Percentiles rank a stretch among this genome's conserved stretches.
Conservation (phyloP, 176 grass and related monocot species). For the Ensete glaucum region DNA sequence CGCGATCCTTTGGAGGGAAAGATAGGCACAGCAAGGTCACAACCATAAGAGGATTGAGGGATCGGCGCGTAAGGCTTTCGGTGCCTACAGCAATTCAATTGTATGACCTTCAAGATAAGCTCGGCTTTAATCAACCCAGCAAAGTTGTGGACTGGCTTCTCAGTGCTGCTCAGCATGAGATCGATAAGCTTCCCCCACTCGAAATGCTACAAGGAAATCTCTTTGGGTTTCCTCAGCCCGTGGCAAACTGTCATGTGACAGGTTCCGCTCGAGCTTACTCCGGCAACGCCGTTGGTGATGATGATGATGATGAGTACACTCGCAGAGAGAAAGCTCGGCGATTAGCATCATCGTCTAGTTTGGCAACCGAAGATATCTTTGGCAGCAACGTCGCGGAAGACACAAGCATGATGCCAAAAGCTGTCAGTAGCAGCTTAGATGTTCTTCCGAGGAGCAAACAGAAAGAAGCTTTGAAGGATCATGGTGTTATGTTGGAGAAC, state of each 20-base stretch:
- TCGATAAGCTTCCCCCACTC: conserved; percentile 88
- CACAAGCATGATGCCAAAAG: no score
- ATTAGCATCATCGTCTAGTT: no score
- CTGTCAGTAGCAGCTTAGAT: background rate
- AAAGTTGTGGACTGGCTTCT: conserved; percentile 97
- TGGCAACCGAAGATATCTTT: no score
- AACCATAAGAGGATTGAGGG: conserved; percentile 70
- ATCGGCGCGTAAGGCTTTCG: conserved; percentile 78
- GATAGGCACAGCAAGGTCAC: conserved; percentile 94
- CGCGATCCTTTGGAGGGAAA: conserved; percentile 81
- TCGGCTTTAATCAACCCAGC: conserved; percentile 89
- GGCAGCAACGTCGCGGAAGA: no score
- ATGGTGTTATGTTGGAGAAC: background rate
- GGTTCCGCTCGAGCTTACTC: no score
- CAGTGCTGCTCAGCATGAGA: conserved; percentile 73
- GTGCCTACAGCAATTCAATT: conserved; percentile 91
- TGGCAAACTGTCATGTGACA: no score
- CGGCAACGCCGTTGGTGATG: no score
- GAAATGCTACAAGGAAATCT: conserved; percentile 53
- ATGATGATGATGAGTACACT: no score
- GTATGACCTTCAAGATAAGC: conserved; percentile 92
- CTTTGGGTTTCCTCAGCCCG: background rate
- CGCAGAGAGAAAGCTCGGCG: no score
- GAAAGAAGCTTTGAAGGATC: background rate
- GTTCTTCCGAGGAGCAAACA: background rate